Percentiles rank a stretch among this genome's conserved stretches.
These are phyloP conservation scores for Datisca glomerata DNA, from an alignment of 306 rosid genomes.

Conservation along the genomic window DNA sequence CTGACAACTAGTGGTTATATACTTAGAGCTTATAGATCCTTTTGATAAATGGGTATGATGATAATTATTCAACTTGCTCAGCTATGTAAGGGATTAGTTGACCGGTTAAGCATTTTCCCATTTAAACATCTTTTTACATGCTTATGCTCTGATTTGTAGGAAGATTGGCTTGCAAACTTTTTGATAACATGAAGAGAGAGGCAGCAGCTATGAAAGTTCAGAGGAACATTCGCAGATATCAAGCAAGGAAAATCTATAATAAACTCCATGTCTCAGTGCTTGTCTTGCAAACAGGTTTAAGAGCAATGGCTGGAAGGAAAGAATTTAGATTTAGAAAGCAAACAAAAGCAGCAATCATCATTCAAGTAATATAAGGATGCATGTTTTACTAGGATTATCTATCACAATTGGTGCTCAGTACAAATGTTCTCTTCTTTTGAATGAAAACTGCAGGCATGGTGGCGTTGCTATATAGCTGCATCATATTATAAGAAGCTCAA, in stretches of 20 bases:
- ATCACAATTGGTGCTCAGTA: conserved; percentile 1
- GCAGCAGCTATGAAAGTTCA: conserved; percentile 78
- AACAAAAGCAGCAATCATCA: conserved; percentile 59
- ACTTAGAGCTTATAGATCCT: too few species aligned
- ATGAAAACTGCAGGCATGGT: conserved; percentile 54
- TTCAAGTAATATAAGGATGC: conserved; percentile 50
- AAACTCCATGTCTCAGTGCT: conserved; percentile 51
- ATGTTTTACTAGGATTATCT: conserved; percentile 9
- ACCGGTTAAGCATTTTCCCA: conserved; percentile 15
- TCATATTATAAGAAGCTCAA: conserved; percentile 60
- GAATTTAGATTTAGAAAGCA: conserved; percentile 57
- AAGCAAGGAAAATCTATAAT: conserved; percentile 43
- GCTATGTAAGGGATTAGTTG: too few species aligned
- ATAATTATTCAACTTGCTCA: too few species aligned
- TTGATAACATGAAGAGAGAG: conserved; percentile 49
- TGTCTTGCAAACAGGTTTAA: conserved; percentile 71
- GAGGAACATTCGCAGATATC: conserved; percentile 49
- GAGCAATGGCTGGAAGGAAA: conserved; percentile 71
- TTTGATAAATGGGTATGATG: conserved; percentile 8
- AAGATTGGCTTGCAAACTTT: conserved; percentile 71
- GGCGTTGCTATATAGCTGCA: conserved; percentile 72
- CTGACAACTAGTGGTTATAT: too few species aligned
- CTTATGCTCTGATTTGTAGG: conserved; percentile 37
- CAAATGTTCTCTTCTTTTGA: not conserved
- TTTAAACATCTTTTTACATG: conserved; percentile 13